Conservation (phyloP, 2,329 filamentous ascomycete species). For the Clonostachys sp. region DNA sequence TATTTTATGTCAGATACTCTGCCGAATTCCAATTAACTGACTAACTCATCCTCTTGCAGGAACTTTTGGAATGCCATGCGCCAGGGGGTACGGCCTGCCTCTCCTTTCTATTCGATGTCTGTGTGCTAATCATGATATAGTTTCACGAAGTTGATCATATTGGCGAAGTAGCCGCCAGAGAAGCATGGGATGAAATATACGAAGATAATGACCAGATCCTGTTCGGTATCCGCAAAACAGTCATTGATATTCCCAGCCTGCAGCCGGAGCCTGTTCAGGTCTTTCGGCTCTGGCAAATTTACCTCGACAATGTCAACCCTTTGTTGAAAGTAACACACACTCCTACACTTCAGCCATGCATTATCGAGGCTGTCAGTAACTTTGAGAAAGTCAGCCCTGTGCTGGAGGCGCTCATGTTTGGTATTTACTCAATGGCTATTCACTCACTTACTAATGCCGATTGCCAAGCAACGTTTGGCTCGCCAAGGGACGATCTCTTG, state of each 20-base stretch:
- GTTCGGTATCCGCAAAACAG: conserved; percentile 34
- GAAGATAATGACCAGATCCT: conserved; percentile 49
- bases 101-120: conserved; percentile 10
- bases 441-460: conserved; percentile 51
- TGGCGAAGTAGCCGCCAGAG: conserved; percentile 40
- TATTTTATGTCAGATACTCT: no score
- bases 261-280: conserved; percentile 62
- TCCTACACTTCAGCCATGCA: conserved; percentile 60
- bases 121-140: conserved; percentile 18
- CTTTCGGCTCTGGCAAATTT: conserved; percentile 70
- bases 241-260: conserved; percentile 41
- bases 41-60: background rate
- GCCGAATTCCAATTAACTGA: no score
- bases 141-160: conserved; percentile 56
- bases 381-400: conserved; percentile 50
- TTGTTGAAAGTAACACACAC: conserved; percentile 69
- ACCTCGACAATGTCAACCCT: conserved; percentile 70
- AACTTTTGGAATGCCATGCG: background rate
- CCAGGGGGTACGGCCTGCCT: background rate
- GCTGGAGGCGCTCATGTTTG: conserved; percentile 57
- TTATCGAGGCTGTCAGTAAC: conserved; percentile 58
- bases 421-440: conserved; percentile 62
- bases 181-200: conserved; percentile 42
- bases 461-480: conserved; percentile 36
- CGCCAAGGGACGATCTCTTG: conserved; percentile 32